phyloP scores from a whole-genome alignment of 768 basidiomycete genomes.

The Tephrocybe rancida region DNA sequence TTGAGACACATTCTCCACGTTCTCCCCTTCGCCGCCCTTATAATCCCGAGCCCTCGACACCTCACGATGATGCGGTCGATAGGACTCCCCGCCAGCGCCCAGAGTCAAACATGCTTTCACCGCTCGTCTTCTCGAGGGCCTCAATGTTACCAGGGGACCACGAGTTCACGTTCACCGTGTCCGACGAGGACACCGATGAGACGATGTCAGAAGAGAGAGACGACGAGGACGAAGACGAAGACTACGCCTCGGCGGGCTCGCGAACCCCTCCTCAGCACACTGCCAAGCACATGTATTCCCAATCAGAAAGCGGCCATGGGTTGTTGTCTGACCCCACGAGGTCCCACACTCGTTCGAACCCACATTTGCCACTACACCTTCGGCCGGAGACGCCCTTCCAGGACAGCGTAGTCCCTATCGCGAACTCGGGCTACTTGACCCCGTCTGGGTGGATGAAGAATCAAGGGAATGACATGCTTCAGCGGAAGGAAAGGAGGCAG shows the following conservation, averaged over 20 bases:
- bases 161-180: background rate
- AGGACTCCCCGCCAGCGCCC: background rate
- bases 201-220: background rate
- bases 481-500: conserved; percentile 19
- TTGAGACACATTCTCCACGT: background rate
- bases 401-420: conserved; percentile 3
- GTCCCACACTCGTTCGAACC: background rate
- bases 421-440: background rate
- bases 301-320: background rate
- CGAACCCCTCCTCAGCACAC: background rate
- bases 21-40: background rate
- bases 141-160: background rate
- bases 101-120: conserved; percentile 10
- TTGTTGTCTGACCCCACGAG: background rate
- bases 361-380: conserved; percentile 4
- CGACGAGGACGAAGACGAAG: background rate
- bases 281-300: background rate
- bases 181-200: conserved; percentile 6
- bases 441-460: background rate
- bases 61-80: background rate
- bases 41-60: background rate
- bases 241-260: background rate
- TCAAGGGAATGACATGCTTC: conserved; percentile 2
- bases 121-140: conserved; percentile 11
- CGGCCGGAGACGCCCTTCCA: conserved; percentile 18